These are phyloP conservation scores for Yueomyces sinensis DNA, from an alignment of 805 yeast species.

Conservation along the genomic window DNA sequence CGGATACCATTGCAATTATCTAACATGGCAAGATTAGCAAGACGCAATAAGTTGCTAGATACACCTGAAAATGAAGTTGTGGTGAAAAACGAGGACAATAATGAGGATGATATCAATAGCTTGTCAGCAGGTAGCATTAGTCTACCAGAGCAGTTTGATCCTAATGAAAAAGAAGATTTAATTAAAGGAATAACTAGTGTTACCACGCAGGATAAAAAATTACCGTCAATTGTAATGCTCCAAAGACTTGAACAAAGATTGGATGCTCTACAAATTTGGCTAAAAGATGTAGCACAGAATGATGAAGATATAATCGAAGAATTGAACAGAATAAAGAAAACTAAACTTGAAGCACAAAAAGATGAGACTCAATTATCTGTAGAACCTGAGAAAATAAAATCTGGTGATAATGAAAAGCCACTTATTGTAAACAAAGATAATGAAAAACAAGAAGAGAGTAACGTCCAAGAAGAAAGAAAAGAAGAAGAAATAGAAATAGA, in stretches of 20 bases:
- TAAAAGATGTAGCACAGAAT: conserved; percentile 6
- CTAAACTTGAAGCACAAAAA: neutral
- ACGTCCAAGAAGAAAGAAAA: neutral
- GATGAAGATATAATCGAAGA: conserved; percentile 12
- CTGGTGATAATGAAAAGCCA: too few relatives aligned
- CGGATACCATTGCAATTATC: too few relatives aligned
- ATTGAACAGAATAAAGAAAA: conserved; percentile 7
- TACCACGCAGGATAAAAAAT: too few relatives aligned
- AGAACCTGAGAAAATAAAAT: neutral
- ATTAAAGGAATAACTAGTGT: too few relatives aligned
- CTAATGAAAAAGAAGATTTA: too few relatives aligned
- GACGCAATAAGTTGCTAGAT: too few relatives aligned
- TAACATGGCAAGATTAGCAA: too few relatives aligned
- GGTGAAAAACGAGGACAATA: too few relatives aligned
- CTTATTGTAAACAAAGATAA: neutral
- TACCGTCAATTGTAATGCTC: neutral
- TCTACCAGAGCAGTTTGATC: too few relatives aligned
- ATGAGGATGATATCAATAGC: too few relatives aligned
- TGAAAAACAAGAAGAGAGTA: neutral
- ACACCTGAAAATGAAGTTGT: too few relatives aligned
- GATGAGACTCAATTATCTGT: neutral
- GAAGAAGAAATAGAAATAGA: conserved; percentile 6
- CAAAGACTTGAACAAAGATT: neutral
- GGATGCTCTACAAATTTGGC: neutral
- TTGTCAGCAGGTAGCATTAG: too few relatives aligned